These are phyloP conservation scores for Ceratocystis variospora DNA, from an alignment of 2,329 filamentous ascomycete genomes.

Conservation along the genomic window DNA sequence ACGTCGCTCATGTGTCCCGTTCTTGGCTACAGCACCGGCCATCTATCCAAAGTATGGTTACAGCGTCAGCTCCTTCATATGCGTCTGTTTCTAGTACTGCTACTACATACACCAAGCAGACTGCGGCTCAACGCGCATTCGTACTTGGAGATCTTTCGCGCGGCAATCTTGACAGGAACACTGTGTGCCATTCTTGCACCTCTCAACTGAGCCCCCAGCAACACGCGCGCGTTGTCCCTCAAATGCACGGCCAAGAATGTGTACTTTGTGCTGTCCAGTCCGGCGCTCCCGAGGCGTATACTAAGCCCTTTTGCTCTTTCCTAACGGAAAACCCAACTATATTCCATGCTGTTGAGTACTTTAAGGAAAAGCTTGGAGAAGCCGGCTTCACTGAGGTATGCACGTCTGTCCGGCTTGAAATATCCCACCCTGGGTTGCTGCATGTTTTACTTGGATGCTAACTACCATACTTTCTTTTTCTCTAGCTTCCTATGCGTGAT, in stretches of 20 bases:
- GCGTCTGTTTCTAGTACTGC: constrained; percentile 6
- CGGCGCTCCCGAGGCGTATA: constrained; percentile 50
- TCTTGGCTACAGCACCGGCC: constrained; percentile 10
- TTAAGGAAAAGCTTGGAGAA: constrained; percentile 56
- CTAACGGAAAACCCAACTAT: constrained; percentile 82
- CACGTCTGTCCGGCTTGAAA: constrained; percentile 9
- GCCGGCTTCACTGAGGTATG: constrained; percentile 59
- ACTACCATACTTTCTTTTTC: constrained; percentile 9
- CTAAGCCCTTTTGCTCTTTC: constrained; percentile 75
- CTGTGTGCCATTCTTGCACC: constrained; percentile 21
- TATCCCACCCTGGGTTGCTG: no score
- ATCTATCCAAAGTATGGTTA: constrained; percentile 19
- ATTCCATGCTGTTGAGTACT: constrained; percentile 75
- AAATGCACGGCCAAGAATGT: constrained; percentile 23
- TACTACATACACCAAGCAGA: not conserved
- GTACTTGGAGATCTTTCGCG: constrained; percentile 17
- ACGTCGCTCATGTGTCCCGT: not conserved
- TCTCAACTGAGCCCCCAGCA: constrained; percentile 19
- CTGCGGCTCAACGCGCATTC: constrained; percentile 15
- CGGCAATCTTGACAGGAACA: constrained; percentile 1
- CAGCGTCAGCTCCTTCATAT: not conserved
- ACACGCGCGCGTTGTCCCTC: constrained; percentile 14
- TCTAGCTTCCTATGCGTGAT: constrained; percentile 60
- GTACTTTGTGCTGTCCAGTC: constrained; percentile 29
- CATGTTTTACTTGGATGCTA: constrained; percentile 16